Conservation (phyloP, 257 asterid genomes). For the Perilla frutescens region DNA sequence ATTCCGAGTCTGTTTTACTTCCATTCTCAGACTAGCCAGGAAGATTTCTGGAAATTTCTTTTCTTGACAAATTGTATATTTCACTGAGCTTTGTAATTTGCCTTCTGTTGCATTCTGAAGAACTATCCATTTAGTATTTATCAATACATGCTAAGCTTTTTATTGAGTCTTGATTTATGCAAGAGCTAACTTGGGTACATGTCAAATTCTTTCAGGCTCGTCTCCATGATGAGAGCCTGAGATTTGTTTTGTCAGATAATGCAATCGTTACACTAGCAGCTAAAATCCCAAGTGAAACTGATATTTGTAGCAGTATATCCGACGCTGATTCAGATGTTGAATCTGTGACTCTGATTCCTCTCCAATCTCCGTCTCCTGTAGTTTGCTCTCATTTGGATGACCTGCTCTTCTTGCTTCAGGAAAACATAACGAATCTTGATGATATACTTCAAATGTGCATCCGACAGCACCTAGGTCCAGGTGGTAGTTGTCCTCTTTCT, state of each 20-base stretch:
- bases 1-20: neutral
- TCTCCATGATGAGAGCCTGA: slow-evolving; percentile 93
- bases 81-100: slow-evolving; percentile 16
- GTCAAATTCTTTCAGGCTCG: slow-evolving; percentile 77
- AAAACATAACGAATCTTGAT: slow-evolving; percentile 46
- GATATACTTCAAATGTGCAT: slow-evolving; percentile 54
- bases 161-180: neutral
- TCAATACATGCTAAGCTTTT: slow-evolving; percentile 15
- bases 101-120: neutral
- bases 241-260: slow-evolving; percentile 84
- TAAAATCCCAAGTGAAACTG: slow-evolving; percentile 61
- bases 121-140: neutral
- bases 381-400: slow-evolving; percentile 75
- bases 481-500: slow-evolving; percentile 86
- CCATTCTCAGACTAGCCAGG: neutral
- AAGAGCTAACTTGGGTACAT: slow-evolving; percentile 32
- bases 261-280: slow-evolving; percentile 75
- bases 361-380: slow-evolving; percentile 74
- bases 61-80: neutral
- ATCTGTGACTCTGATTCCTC: slow-evolving; percentile 35
- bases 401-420: slow-evolving; percentile 59
- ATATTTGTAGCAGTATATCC: slow-evolving; percentile 57
- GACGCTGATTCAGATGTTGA: slow-evolving; percentile 68
- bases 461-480: slow-evolving; percentile 64
- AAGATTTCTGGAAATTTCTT: neutral